Conservation (phyloP, 2,329 filamentous ascomycete genomes). For the Trichoderma harzianum region DNA sequence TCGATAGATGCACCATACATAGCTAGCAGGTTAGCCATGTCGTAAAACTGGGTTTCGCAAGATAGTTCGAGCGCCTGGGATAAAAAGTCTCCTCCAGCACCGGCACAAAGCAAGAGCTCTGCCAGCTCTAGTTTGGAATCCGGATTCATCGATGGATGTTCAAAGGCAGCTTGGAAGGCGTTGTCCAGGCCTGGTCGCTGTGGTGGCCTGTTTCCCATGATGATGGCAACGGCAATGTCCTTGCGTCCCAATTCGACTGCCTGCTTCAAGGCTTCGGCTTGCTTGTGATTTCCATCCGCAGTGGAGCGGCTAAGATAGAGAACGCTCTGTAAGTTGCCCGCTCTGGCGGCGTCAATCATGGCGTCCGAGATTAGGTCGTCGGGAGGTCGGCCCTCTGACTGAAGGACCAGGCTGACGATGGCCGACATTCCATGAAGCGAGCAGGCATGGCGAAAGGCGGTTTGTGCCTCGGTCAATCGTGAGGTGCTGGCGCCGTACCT, state of each 20-base stretch:
- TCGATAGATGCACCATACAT: slow-evolving; percentile 53
- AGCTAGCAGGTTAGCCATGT: slow-evolving; percentile 54
- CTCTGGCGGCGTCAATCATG: slow-evolving; percentile 49
- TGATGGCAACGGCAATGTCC: slow-evolving; percentile 54
- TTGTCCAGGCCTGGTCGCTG: slow-evolving; percentile 45
- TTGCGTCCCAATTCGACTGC: slow-evolving; percentile 48
- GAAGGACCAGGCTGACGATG: slow-evolving; percentile 47
- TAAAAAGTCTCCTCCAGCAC: slow-evolving; percentile 50
- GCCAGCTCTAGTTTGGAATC: slow-evolving; percentile 50
- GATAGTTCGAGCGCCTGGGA: slow-evolving; percentile 48
- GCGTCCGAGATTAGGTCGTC: slow-evolving; percentile 44
- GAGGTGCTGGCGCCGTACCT: slow-evolving; percentile 49
- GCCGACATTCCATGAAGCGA: slow-evolving; percentile 42
- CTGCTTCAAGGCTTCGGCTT: slow-evolving; percentile 49
- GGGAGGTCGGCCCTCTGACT: slow-evolving; percentile 47
- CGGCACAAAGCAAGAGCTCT: slow-evolving; percentile 57
- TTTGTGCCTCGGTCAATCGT: slow-evolving; percentile 47
- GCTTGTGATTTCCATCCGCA: slow-evolving; percentile 52
- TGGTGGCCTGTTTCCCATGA: slow-evolving; percentile 53
- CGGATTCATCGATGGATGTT: slow-evolving; percentile 44
- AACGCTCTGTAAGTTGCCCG: slow-evolving; percentile 50
- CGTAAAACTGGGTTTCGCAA: slow-evolving; percentile 47
- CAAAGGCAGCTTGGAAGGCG: slow-evolving; percentile 48
- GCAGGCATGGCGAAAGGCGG: slow-evolving; percentile 53
- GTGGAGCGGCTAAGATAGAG: slow-evolving; percentile 48